Base-by-base conservation (phyloP, 305 asterid species). In the Rubia peregrina region DNA sequence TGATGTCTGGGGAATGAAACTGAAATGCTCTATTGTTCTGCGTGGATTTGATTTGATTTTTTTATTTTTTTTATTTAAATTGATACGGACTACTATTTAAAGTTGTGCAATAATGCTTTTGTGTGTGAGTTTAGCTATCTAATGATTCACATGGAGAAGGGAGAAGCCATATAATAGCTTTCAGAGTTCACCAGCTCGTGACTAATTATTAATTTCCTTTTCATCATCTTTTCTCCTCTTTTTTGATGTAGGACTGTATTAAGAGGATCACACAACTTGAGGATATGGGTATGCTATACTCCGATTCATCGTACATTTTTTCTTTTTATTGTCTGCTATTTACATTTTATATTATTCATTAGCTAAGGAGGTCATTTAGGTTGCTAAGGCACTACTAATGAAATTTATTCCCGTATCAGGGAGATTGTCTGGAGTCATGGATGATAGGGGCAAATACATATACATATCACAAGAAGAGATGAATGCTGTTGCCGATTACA, bases 401-500 rank as follows among this genome's bases (percentile, higher is more conserved):
- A n/a, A 40, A 40, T 24, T 17, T n/a, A 4, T 36, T 7, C 10
- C 26, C 17, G 9, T 56, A 66, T 62, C 93, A 94, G 99, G 98
- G 81, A 83, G 94, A 73, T 73, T 95, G 56, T 95, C 99, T 7
- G 98, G 99, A 74, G 98, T 91, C 46, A 95, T 95, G 99, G 99
- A 95, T 56, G 99, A 95, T 73, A 82, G 99, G 79, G 99, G 99
- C 71, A 94, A 94, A 76, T 91, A 87, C 85, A 94, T 94, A 73
- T 91, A 94, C 87, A 86, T 94, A 70, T 94, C 98, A 0, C 67
- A 83, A 73, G 98, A 93, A 77, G 96, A 93, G 85, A 93, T 93
- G 98, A 84, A 81, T 82, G 98, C 97, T 9, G 98, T 94, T 71
- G 97, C 96, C 0, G 99, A 94, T 80, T 94, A 95, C 83, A 95